Evolutionary conservation across 305 asterid species (phyloP).

Genomic region (Withania somnifera): DNA sequence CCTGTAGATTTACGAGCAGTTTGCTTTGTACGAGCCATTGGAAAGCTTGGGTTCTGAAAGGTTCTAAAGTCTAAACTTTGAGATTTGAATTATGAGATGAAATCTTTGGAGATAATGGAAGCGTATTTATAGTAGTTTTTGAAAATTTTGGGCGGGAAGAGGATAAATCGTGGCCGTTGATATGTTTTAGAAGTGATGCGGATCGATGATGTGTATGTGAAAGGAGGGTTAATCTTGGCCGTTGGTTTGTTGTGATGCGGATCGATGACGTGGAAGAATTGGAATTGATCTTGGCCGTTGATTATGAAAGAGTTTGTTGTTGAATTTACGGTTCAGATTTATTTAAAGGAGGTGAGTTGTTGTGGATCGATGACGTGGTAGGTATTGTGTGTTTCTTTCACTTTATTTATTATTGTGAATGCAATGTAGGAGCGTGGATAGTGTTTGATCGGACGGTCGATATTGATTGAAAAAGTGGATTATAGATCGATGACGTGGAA

Average conservation of each 20-base stretch:
- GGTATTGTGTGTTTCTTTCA: too few species aligned
- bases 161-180: too few species aligned
- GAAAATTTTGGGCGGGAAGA: too few species aligned
- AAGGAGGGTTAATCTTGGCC: too few species aligned
- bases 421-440: too few species aligned
- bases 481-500: background rate
- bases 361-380: background rate
- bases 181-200: background rate
- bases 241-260: too few species aligned
- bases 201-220: too few species aligned
- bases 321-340: background rate
- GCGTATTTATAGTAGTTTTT: too few species aligned
- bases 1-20: conserved; percentile 2
- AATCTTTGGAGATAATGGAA: too few species aligned
- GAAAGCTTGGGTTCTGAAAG: background rate
- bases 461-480: background rate
- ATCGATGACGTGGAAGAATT: background rate
- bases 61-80: too few species aligned
- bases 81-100: too few species aligned
- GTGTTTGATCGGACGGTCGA: background rate
- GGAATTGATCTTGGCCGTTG: background rate
- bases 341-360: background rate
- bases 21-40: conserved; percentile 4
- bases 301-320: background rate
- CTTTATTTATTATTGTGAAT: too few species aligned